phyloP scores from a whole-genome alignment of 2,329 filamentous ascomycete species.

The Colletotrichum endophyticum region DNA sequence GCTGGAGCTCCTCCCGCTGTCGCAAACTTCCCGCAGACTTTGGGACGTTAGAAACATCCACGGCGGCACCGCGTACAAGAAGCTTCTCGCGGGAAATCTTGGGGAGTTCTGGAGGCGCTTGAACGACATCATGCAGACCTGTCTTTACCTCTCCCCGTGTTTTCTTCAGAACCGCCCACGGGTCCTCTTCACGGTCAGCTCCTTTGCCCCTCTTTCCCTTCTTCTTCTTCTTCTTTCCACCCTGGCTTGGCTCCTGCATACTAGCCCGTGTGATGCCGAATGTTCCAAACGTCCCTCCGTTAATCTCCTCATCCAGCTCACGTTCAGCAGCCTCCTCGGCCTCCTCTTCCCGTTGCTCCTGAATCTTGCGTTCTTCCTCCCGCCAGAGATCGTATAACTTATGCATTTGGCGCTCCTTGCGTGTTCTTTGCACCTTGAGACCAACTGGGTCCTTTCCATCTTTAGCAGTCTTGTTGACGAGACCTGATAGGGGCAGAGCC shows the following conservation, averaged over 20 bases:
- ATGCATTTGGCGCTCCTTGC: constrained; percentile 84
- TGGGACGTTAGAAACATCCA: constrained; percentile 40
- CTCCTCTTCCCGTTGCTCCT: constrained; percentile 70
- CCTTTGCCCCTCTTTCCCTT: constrained; percentile 44
- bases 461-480: constrained; percentile 67
- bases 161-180: constrained; percentile 77
- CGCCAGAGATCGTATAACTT: constrained; percentile 81
- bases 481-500: constrained; percentile 75
- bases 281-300: constrained; percentile 44
- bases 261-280: constrained; percentile 38
- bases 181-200: constrained; percentile 67
- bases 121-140: constrained; percentile 64
- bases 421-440: constrained; percentile 73
- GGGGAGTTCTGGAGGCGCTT: constrained; percentile 77
- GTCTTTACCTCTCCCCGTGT: constrained; percentile 63
- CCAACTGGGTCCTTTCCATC: constrained; percentile 68
- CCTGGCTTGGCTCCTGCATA: constrained; percentile 43
- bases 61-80: constrained; percentile 33
- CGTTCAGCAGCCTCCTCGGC: constrained; percentile 67
- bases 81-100: constrained; percentile 43
- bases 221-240: constrained; percentile 49
- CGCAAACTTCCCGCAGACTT: constrained; percentile 43
- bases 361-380: constrained; percentile 67
- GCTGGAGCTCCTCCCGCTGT: constrained; percentile 43
- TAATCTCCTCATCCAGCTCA: constrained; percentile 64